phyloP scores from a whole-genome alignment of 2,329 filamentous ascomycete genomes.

The Clarireedia sp. region DNA sequence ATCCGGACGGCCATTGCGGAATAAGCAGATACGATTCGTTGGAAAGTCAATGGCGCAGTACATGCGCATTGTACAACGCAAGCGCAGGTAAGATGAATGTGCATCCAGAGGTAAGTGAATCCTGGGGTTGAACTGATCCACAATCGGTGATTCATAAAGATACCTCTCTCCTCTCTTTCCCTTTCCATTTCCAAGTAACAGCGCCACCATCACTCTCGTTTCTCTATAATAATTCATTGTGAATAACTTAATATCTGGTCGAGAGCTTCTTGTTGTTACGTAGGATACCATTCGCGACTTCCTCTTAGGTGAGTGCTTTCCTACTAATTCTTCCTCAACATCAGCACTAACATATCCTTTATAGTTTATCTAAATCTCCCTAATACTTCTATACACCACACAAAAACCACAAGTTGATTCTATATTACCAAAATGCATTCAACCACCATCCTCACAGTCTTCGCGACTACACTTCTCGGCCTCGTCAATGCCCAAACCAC shows the following conservation, averaged over 20 bases:
- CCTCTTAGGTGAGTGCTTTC: background rate
- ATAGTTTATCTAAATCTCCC: background rate
- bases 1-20: no score
- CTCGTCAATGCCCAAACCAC: slow-evolving; percentile 17
- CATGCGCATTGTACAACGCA: background rate
- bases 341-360: background rate
- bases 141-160: slow-evolving; percentile 2
- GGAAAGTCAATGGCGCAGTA: background rate
- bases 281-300: background rate
- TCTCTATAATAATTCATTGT: background rate
- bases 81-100: background rate
- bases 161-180: background rate
- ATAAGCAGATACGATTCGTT: background rate
- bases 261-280: background rate
- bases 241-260: background rate
- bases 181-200: background rate
- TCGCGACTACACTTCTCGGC: slow-evolving; percentile 5
- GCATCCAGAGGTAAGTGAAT: background rate
- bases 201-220: background rate
- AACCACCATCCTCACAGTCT: background rate
- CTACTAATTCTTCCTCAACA: background rate
- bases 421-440: slow-evolving; percentile 9
- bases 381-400: background rate
- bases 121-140: background rate
- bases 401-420: background rate